These are phyloP conservation scores for Triglochin maritima DNA, from an alignment of 106 monocot genomes.

Conservation along the genomic window DNA sequence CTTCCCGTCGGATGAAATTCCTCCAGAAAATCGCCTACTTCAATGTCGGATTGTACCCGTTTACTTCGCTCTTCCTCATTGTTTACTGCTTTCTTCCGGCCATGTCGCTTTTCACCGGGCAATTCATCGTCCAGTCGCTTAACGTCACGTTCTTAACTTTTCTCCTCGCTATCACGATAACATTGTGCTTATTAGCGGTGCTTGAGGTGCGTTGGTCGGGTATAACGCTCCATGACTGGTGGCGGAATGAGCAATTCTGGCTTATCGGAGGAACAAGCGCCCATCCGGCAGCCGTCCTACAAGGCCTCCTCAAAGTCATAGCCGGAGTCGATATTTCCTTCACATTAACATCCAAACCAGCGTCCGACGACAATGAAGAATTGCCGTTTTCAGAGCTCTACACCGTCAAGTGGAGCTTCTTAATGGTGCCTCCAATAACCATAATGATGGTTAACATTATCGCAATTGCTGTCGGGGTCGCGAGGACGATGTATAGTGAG, in stretches of 20 bases:
- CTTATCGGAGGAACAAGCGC: conserved; percentile 92
- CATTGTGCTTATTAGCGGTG: conserved; percentile 71
- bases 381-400: conserved; percentile 68
- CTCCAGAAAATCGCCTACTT: conserved; percentile 87
- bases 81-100: conserved; percentile 88
- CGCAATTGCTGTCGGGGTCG: conserved; percentile 58
- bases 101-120: conserved; percentile 75
- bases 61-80: conserved; percentile 78
- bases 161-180: conserved; percentile 62
- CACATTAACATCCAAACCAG: conserved; percentile 74
- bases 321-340: conserved; percentile 94
- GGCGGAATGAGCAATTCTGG: conserved; percentile 99
- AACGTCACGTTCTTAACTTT: conserved; percentile 51
- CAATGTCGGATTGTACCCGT: conserved; percentile 86
- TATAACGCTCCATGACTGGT: conserved; percentile 94
- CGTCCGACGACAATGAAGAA: conserved; percentile 38
- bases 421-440: conserved; percentile 92
- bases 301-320: conserved; percentile 81
- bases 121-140: conserved; percentile 83
- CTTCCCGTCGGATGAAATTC: conserved; percentile 73
- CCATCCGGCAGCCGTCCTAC: conserved; percentile 83
- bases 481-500: conserved; percentile 75
- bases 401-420: conserved; percentile 72
- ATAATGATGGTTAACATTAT: conserved; percentile 97
- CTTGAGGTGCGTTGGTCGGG: conserved; percentile 92